phyloP scores from a whole-genome alignment of 2,329 filamentous ascomycete genomes.

The Colletotrichum endophyticum region DNA sequence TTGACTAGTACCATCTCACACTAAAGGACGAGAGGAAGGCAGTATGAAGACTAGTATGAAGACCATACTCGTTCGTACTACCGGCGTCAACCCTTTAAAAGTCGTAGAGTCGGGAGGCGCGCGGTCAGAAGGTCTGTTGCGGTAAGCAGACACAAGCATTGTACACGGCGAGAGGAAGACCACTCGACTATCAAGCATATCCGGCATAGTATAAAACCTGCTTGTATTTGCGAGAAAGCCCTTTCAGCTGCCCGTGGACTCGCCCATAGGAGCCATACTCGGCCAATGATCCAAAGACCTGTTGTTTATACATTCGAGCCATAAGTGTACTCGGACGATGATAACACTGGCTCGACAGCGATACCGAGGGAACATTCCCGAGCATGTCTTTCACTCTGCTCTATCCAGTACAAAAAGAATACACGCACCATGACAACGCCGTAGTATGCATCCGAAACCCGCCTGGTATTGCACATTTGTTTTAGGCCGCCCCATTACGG shows the following conservation, averaged over 20 bases:
- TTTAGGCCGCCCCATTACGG: background rate
- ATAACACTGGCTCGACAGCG: background rate
- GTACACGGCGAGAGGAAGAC: background rate
- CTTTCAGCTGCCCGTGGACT: background rate
- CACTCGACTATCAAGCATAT: background rate
- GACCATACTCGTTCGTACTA: background rate
- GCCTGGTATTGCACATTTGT: background rate
- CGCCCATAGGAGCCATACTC: background rate
- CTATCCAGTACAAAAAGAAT: background rate
- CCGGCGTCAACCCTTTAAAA: background rate
- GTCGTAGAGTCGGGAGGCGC: background rate
- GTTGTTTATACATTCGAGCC: background rate
- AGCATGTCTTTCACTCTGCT: background rate
- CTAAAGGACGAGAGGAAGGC: background rate
- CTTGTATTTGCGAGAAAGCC: background rate
- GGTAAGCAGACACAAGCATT: background rate
- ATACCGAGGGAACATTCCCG: background rate
- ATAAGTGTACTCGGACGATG: background rate
- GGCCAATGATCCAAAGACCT: background rate
- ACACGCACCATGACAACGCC: background rate
- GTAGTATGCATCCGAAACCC: background rate
- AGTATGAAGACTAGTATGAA: background rate
- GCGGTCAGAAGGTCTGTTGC: background rate
- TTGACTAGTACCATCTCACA: background rate
- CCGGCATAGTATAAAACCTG: background rate